A percentile compares a stretch with the other conserved stretches of the same genome.
Evolutionary conservation across 805 yeast genomes (phyloP).

Genomic region (Sugiyamaella valdiviana): DNA sequence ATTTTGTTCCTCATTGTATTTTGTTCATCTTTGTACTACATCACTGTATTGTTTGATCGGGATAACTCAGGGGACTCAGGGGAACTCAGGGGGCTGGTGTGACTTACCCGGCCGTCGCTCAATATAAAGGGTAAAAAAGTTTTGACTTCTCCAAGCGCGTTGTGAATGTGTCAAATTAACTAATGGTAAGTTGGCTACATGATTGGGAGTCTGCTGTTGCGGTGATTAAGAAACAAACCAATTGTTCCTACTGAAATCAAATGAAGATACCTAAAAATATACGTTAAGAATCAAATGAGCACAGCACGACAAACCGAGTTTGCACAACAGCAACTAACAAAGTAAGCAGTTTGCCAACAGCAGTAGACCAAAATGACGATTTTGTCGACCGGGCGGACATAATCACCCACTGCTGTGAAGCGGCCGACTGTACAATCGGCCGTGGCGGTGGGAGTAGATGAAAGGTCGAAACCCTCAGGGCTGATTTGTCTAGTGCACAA

Average conservation of each 20-base stretch:
- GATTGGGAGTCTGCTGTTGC: constrained; percentile 12
- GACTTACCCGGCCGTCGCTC: not conserved
- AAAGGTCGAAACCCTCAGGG: constrained; percentile 17
- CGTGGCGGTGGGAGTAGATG: constrained; percentile 16
- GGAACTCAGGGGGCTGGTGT: not conserved
- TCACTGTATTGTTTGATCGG: too few species aligned
- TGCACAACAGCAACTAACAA: not conserved
- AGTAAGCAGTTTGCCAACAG: constrained; percentile 1
- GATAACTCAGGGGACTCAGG: not conserved
- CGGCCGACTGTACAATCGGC: constrained; percentile 21
- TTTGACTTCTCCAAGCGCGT: not conserved
- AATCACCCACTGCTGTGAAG: constrained; percentile 12
- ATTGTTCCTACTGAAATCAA: constrained; percentile 33
- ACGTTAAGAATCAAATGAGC: constrained; percentile 29
- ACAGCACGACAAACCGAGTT: not conserved
- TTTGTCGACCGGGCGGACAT: constrained; percentile 37
- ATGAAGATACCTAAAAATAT: constrained; percentile 18
- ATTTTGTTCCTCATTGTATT: too few species aligned
- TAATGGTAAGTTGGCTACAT: not conserved
- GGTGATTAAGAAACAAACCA: constrained; percentile 28
- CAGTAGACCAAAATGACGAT: constrained; percentile 28
- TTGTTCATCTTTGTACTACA: too few species aligned
- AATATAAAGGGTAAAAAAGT: not conserved
- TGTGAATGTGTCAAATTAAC: not conserved
- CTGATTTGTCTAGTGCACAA: not conserved